A percentile compares a stretch with the other conserved stretches of the same genome.
Evolutionary conservation across 805 yeast species (phyloP).

Genomic region (Phaffomyces antillensis): DNA sequence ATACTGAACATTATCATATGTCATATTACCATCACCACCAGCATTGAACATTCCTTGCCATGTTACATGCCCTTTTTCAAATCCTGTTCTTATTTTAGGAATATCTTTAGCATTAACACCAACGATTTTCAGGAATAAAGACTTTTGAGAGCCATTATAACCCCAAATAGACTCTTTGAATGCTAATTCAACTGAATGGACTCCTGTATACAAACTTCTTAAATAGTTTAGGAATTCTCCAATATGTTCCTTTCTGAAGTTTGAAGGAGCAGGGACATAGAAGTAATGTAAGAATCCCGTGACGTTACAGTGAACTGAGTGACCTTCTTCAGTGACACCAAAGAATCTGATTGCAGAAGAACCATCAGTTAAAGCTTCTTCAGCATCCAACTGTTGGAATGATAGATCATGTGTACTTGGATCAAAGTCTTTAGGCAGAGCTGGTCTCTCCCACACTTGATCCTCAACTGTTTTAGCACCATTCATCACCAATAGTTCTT

Average conservation of each 20-base stretch:
- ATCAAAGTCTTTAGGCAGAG: conserved; percentile 41
- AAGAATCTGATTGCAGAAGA: conserved; percentile 72
- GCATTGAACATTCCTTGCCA: conserved; percentile 59
- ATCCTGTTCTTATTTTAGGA: conserved; percentile 63
- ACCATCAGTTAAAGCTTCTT: conserved; percentile 60
- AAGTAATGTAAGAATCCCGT: conserved; percentile 85
- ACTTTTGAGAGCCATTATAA: conserved; percentile 66
- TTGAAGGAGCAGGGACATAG: conserved; percentile 85
- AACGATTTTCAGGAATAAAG: conserved; percentile 72
- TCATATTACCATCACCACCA: conserved; percentile 44
- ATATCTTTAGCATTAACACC: conserved; percentile 61
- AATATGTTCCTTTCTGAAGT: conserved; percentile 54
- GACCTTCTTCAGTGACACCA: conserved; percentile 86
- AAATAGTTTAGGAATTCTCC: conserved; percentile 39
- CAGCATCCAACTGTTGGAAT: conserved; percentile 94
- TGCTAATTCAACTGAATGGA: conserved; percentile 56
- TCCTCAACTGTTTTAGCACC: conserved; percentile 19
- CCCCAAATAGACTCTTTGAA: conserved; percentile 92
- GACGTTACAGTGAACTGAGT: conserved; percentile 85
- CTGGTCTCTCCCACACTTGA: conserved; percentile 52
- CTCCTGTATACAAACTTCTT: conserved; percentile 42
- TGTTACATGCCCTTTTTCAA: conserved; percentile 74
- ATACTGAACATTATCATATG: conserved; percentile 89
- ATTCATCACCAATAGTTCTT: conserved; percentile 41
- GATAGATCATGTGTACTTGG: conserved; percentile 45